phyloP scores from a whole-genome alignment of 2,329 filamentous ascomycete species.

The Talaromyces sp. region DNA sequence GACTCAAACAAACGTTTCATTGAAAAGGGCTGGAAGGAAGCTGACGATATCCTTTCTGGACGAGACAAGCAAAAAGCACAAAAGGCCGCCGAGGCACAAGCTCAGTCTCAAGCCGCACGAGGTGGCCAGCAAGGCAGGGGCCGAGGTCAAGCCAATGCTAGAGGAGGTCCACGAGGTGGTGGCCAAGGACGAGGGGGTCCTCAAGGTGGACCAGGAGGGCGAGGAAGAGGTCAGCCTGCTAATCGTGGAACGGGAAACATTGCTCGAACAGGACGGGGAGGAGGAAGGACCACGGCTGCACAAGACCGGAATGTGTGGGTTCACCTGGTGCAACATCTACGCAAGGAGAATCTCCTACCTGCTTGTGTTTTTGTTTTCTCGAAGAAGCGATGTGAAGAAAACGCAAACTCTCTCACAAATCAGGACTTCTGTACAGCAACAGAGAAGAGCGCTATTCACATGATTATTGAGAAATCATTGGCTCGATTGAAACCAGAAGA shows the following conservation, averaged over 20 bases:
- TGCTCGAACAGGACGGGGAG: slow-evolving; percentile 79
- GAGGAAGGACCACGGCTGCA: slow-evolving; percentile 81
- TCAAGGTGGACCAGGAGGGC: slow-evolving; percentile 23
- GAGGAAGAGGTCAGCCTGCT: slow-evolving; percentile 57
- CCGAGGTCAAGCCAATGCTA: slow-evolving; percentile 44
- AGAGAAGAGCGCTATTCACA: slow-evolving; percentile 95
- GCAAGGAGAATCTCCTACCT: slow-evolving; percentile 81
- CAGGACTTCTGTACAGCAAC: slow-evolving; percentile 90
- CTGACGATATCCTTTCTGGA: slow-evolving; percentile 76
- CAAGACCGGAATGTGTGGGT: slow-evolving; percentile 98
- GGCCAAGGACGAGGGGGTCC: slow-evolving; percentile 29
- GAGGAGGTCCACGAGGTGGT: slow-evolving; percentile 38
- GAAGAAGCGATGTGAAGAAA: slow-evolving; percentile 95
- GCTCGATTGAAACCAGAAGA: slow-evolving; percentile 90
- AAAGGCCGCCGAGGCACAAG: slow-evolving; percentile 54
- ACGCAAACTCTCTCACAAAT: slow-evolving; percentile 90
- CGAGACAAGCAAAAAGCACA: slow-evolving; percentile 70
- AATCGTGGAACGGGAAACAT: slow-evolving; percentile 74
- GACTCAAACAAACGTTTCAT: slow-evolving; percentile 88
- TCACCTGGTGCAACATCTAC: slow-evolving; percentile 85
- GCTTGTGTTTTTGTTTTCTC: slow-evolving; percentile 99
- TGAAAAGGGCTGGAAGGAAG: slow-evolving; percentile 92
- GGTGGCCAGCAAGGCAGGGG: slow-evolving; percentile 55
- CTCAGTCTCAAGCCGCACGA: slow-evolving; percentile 53
- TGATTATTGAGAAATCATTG: slow-evolving; percentile 94